These are phyloP conservation scores for Hippophae gyantsensis DNA, from an alignment of 306 rosid species.

Conservation along the genomic window DNA sequence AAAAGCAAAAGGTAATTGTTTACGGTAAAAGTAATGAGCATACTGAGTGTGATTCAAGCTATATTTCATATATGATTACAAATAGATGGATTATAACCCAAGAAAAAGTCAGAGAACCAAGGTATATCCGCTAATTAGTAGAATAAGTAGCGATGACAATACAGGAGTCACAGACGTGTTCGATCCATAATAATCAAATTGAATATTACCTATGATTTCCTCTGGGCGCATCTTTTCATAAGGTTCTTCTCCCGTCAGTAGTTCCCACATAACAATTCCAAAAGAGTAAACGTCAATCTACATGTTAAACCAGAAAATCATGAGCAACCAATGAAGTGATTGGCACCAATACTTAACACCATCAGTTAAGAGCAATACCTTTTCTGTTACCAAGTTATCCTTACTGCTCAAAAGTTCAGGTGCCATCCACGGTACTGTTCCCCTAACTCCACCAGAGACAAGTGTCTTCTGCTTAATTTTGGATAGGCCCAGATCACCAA, in stretches of 20 bases:
- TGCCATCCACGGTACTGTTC: conserved; percentile 34
- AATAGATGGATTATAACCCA: too few species aligned
- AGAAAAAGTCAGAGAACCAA: too few species aligned
- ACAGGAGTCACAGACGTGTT: too few species aligned
- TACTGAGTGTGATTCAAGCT: too few species aligned
- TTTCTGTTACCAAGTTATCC: conserved; percentile 26
- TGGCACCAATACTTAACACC: background rate
- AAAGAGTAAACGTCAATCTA: conserved; percentile 30
- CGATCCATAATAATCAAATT: background rate
- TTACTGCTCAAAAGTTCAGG: conserved; percentile 23
- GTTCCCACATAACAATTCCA: conserved; percentile 34
- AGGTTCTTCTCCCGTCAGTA: conserved; percentile 32
- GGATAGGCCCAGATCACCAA: conserved; percentile 33
- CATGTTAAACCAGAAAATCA: background rate
- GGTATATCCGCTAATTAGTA: too few species aligned
- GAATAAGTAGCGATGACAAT: too few species aligned
- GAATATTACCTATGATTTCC: conserved; percentile 18
- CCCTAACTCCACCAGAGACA: conserved; percentile 25
- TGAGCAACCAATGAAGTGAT: background rate
- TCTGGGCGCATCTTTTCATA: conserved; percentile 15
- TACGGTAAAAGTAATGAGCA: too few species aligned
- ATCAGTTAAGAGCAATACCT: conserved; percentile 8
- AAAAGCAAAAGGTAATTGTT: too few species aligned
- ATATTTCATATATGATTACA: too few species aligned
- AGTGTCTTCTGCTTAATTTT: conserved; percentile 26